These are phyloP conservation scores for Rubia occidens DNA, from an alignment of 305 asterid genomes.

Conservation along the genomic window DNA sequence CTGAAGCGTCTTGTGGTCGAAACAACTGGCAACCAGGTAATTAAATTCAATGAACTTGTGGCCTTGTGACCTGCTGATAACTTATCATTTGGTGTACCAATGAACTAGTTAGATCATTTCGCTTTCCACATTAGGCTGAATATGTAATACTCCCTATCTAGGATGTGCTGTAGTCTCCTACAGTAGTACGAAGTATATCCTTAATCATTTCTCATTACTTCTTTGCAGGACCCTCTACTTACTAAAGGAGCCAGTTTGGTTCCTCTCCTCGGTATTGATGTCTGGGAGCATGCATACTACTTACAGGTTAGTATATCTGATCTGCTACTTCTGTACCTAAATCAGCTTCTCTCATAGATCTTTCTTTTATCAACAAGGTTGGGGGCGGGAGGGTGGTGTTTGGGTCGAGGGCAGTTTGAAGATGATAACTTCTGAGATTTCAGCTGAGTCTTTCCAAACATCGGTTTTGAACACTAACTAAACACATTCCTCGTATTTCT, in stretches of 20 bases:
- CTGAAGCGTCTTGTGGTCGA: constrained; percentile 71
- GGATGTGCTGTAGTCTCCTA: background rate
- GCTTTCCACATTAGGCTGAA: background rate
- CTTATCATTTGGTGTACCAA: background rate
- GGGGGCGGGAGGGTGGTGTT: too few species aligned
- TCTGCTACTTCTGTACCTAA: background rate
- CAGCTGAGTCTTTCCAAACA: constrained; percentile 6
- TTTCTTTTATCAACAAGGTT: too few species aligned
- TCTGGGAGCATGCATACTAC: constrained; percentile 94
- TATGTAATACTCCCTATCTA: background rate
- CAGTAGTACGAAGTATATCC: background rate
- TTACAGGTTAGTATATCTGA: constrained; percentile 43
- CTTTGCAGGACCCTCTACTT: constrained; percentile 71
- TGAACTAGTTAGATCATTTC: background rate
- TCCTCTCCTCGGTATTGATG: constrained; percentile 88
- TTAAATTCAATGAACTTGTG: background rate
- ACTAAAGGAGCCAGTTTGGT: constrained; percentile 73
- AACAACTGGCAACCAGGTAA: constrained; percentile 87
- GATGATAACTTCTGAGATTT: background rate
- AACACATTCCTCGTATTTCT: constrained; percentile 8
- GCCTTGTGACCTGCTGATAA: background rate
- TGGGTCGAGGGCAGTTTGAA: too few species aligned
- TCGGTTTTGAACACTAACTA: background rate
- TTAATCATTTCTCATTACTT: constrained; percentile 3
- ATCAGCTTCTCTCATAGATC: background rate